Percentiles rank a stretch among this genome's conserved stretches.
phyloP scores from a whole-genome alignment of 495 filamentous ascomycete species.

The Penicillium canariense region DNA sequence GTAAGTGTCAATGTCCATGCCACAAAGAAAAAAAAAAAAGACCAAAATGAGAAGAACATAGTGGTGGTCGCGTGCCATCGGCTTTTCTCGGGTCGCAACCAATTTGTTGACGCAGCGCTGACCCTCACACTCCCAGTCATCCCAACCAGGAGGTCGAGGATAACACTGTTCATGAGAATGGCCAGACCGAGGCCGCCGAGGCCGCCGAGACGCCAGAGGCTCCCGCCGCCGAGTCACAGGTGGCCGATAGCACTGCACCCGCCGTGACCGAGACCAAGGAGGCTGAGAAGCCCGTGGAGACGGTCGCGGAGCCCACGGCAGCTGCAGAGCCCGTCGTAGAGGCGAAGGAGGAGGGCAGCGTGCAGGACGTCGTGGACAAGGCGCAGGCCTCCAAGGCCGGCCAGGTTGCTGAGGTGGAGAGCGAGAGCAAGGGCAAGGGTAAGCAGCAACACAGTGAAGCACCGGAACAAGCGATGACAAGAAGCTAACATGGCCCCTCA shows the following conservation, averaged over 20 bases:
- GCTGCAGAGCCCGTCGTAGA: conserved; percentile 9
- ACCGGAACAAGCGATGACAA: background rate
- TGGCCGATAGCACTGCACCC: conserved; percentile 20
- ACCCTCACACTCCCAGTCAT: conserved; percentile 19
- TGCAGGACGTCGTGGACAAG: conserved; percentile 30
- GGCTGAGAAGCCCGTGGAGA: conserved; percentile 9
- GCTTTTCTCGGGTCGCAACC: background rate
- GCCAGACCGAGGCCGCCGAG: conserved; percentile 24
- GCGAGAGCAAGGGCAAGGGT: conserved; percentile 20
- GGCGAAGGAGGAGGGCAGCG: conserved; percentile 21
- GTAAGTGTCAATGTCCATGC: conserved; percentile 31
- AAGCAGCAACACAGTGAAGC: background rate
- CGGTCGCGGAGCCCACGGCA: background rate
- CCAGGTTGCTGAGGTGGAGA: conserved; percentile 17
- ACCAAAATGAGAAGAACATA: no score
- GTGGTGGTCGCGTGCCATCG: conserved; percentile 19
- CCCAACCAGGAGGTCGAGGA: conserved; percentile 44
- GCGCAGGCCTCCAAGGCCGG: conserved; percentile 28
- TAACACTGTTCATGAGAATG: conserved; percentile 33
- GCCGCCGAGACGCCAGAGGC: conserved; percentile 21
- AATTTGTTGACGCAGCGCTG: background rate
- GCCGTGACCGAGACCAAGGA: conserved; percentile 17
- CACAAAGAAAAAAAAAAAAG: conserved; percentile 8
- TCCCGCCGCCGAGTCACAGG: conserved; percentile 24
- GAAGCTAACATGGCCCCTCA: background rate